Evolutionary conservation across 352 stramenopile genomes (phyloP).

Genomic region (Phytophthora idaei): DNA sequence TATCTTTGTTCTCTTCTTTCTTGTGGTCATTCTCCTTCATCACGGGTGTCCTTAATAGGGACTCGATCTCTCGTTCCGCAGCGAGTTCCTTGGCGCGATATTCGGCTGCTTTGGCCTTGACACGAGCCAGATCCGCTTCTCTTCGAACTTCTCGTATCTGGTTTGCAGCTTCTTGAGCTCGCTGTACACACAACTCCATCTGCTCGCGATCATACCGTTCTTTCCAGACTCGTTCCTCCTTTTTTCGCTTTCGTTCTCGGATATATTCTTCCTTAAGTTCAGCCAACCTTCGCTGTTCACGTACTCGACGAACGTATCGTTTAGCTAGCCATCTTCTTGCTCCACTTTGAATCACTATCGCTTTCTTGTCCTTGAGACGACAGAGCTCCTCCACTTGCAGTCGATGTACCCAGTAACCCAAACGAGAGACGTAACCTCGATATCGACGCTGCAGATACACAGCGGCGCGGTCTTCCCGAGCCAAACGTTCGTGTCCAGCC

Average conservation of each 20-base stretch:
- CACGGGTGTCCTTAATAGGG: conserved; percentile 14
- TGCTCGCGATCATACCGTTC: conserved; percentile 68
- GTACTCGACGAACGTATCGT: conserved; percentile 32
- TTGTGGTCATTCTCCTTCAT: conserved; percentile 13
- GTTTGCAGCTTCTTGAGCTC: conserved; percentile 47
- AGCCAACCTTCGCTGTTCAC: conserved; percentile 40
- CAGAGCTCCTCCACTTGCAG: conserved; percentile 39
- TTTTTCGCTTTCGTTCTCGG: conserved; percentile 60
- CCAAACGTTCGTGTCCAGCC: conserved; percentile 37
- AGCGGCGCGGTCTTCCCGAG: conserved; percentile 44
- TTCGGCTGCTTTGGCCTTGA: conserved; percentile 51
- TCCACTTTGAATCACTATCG: conserved; percentile 41
- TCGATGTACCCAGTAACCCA: conserved; percentile 48
- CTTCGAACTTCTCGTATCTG: conserved; percentile 64
- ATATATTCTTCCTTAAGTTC: conserved; percentile 66
- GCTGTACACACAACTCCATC: conserved; percentile 58
- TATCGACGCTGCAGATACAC: conserved; percentile 64
- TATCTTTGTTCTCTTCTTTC: conserved; percentile 2
- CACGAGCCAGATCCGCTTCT: conserved; percentile 62
- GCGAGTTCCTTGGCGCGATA: conserved; percentile 50
- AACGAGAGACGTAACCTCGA: conserved; percentile 49
- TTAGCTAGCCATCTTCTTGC: conserved; percentile 45
- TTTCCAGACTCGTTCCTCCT: conserved; percentile 52
- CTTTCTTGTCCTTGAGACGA: conserved; percentile 41
- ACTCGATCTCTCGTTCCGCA: conserved; percentile 39